phyloP scores from a whole-genome alignment of 2,329 filamentous ascomycete genomes.

The Neonectria punicea region DNA sequence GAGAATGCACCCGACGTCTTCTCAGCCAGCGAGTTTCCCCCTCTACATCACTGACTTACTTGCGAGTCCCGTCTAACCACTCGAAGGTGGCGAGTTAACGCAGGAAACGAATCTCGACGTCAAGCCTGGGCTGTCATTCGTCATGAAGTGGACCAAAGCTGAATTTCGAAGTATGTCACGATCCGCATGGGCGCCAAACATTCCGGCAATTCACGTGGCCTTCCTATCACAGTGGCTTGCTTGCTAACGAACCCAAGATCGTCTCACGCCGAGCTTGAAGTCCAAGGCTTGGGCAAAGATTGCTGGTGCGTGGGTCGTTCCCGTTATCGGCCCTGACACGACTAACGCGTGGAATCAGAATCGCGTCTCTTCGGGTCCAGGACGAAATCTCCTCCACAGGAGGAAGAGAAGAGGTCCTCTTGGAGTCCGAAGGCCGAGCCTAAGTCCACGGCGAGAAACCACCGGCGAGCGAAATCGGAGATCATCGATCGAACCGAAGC shows the following conservation, averaged over 20 bases:
- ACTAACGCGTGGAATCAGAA: slow-evolving; percentile 8
- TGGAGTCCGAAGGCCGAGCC: not conserved
- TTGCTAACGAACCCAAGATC: slow-evolving; percentile 10
- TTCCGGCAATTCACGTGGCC: not conserved
- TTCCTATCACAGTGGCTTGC: no score
- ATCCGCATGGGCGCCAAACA: not conserved
- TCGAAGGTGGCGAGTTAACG: not conserved
- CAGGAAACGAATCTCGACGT: not conserved
- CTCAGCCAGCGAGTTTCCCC: not conserved
- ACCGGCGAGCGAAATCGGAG: slow-evolving; percentile 18
- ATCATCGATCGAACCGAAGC: not conserved
- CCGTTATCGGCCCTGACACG: not conserved
- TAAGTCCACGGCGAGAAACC: not conserved
- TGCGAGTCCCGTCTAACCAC: not conserved
- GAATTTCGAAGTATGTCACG: slow-evolving; percentile 20
- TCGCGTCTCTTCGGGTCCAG: slow-evolving; percentile 12
- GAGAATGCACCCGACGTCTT: not conserved
- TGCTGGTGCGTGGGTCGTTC: slow-evolving; percentile 1
- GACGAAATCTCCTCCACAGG: not conserved
- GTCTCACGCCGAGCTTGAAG: slow-evolving; percentile 6
- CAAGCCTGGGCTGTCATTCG: not conserved
- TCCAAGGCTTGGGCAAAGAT: slow-evolving; percentile 19
- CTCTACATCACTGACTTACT: not conserved
- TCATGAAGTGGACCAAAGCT: slow-evolving; percentile 21
- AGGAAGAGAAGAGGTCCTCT: not conserved